These are phyloP conservation scores for Hibiscus syriacus DNA, from an alignment of 345 rosid species.

Conservation along the genomic window DNA sequence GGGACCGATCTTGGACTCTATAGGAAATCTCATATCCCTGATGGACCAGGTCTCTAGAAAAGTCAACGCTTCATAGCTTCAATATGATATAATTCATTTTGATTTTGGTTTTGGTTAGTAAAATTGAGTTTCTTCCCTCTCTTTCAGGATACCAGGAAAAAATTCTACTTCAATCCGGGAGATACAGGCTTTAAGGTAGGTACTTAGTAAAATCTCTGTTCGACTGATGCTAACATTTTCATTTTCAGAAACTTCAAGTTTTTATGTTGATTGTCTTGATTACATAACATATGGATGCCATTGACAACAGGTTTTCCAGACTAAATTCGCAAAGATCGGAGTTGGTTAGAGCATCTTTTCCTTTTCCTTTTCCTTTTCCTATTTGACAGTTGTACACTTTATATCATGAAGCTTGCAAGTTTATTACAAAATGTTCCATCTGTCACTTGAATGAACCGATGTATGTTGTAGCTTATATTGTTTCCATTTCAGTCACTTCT, in stretches of 20 bases:
- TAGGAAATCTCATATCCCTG: slow-evolving; percentile 95
- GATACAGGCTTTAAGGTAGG: slow-evolving; percentile 93
- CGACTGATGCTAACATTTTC: not conserved
- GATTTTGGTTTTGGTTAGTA: no score
- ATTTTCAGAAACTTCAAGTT: not conserved
- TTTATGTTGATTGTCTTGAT: slow-evolving; percentile 3
- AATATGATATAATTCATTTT: slow-evolving; percentile 1
- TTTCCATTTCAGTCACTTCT: not conserved
- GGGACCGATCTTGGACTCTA: slow-evolving; percentile 89
- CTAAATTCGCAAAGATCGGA: slow-evolving; percentile 88
- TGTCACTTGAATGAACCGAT: not conserved
- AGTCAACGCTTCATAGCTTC: slow-evolving; percentile 10
- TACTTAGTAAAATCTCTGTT: not conserved
- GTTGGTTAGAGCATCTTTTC: slow-evolving; percentile 47
- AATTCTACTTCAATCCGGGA: slow-evolving; percentile 94
- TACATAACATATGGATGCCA: slow-evolving; percentile 2
- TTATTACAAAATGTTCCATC: not conserved
- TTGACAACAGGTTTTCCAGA: slow-evolving; percentile 64
- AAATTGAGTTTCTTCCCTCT: slow-evolving; percentile 1
- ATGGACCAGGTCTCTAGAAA: slow-evolving; percentile 71
- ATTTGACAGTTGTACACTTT: not conserved
- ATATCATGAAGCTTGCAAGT: not conserved
- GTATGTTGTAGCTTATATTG: not conserved
- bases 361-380: no score
- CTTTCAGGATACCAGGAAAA: slow-evolving; percentile 84